Evolutionary conservation across 352 stramenopile genomes (phyloP).

Genomic region (Phytopythium delawarense): DNA sequence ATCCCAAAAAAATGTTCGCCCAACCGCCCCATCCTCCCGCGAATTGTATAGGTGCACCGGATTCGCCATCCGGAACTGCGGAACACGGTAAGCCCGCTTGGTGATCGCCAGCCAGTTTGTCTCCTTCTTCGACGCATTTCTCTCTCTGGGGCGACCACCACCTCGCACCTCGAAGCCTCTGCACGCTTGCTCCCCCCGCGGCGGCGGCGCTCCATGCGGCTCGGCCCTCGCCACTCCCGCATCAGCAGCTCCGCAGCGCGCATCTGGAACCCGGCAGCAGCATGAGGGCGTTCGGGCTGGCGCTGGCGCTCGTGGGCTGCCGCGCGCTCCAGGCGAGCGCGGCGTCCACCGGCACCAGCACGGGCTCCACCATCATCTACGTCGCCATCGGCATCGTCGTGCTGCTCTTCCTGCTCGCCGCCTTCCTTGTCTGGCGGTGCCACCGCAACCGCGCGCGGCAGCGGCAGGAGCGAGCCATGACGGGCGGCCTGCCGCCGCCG

Average conservation of each 20-base stretch:
- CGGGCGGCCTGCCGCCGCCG: constrained; percentile 11
- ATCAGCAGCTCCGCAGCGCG: background rate
- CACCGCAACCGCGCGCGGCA: constrained; percentile 25
- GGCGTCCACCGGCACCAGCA: constrained; percentile 17
- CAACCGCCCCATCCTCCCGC: background rate
- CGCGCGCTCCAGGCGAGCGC: background rate
- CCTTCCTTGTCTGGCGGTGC: constrained; percentile 50
- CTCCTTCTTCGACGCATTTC: background rate
- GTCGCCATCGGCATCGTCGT: constrained; percentile 51
- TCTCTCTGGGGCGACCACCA: background rate
- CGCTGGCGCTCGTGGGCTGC: background rate
- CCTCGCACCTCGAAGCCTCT: background rate
- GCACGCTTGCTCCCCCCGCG: no score
- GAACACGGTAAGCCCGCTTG: background rate
- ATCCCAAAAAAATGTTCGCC: background rate
- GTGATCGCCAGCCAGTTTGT: background rate
- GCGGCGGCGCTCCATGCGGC: background rate
- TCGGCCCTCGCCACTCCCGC: background rate
- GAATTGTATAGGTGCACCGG: no score
- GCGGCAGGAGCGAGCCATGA: constrained; percentile 10
- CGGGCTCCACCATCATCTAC: constrained; percentile 44
- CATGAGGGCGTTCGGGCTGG: background rate
- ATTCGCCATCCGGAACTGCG: no score
- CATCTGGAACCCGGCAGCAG: no score
- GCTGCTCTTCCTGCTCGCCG: constrained; percentile 41